Base-by-base conservation (phyloP, 345 rosid species). In the Eucalyptus sp. region DNA sequence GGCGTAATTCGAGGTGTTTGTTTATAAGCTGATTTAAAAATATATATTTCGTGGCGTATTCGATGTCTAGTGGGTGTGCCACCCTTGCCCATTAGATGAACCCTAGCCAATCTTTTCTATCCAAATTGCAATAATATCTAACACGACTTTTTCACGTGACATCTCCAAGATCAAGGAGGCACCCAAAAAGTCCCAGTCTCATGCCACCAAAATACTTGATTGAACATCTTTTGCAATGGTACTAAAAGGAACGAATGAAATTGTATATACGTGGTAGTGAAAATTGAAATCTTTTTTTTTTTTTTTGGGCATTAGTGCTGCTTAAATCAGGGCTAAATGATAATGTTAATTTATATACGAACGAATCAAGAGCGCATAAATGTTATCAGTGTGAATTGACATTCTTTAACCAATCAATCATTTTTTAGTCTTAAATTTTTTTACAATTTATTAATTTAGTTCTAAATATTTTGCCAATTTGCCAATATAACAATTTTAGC, bases 391-490 rank as follows among this genome's bases (percentile, higher is more conserved):
- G 44, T 6, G 4, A 29, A 27, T 8, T 13, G 7, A 27, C 13
- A 33, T 13, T 13, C 14, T 27, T 62, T 27, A 29, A 29, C 16
- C 0, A 13, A 1, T 62, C 2, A 1, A 12, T 62, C 33, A 62
- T 62, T 27, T 12, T 62, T 6, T 62, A 62, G 8, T 62, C 17
- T 29, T 62, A 29, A 13, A 0, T 29, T 2, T 62, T 62, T 62
- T 62, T 1, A 29, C 4, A 1, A 13, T 62, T 12, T 16, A 0
- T 33, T 12, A 5, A 33, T 4, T 4, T 33, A n/a, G 80, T 68
- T 18, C 22, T 17, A 9, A 68, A 68, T 8, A 3, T 68, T 68
- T 68, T 68, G 4, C 10, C 7, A 33, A 68, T 68, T 31, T 68
- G 11, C 1, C 13, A 68, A 16, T 17, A 3, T 68, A 68, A 5